phyloP scores from a whole-genome alignment of 352 stramenopile species.

The Phytopythium montanum region DNA sequence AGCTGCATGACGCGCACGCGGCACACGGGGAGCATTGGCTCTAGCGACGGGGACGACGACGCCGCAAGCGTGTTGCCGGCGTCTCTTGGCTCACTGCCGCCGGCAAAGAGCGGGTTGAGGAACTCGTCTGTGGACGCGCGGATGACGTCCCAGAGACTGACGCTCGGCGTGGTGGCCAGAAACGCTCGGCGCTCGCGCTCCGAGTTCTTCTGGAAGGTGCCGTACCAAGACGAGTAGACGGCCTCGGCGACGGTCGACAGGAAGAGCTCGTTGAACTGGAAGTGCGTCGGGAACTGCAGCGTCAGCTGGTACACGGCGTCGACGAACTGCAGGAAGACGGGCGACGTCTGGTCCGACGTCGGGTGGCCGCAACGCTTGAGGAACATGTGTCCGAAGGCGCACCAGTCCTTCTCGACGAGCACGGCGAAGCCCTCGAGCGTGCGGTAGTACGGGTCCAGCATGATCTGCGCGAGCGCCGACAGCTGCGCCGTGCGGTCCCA shows the following conservation, averaged over 20 bases:
- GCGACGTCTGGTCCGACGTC: slow-evolving; percentile 92
- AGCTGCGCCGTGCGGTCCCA: slow-evolving; percentile 88
- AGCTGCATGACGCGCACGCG: slow-evolving; percentile 85
- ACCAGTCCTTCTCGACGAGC: slow-evolving; percentile 88
- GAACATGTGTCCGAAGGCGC: slow-evolving; percentile 88
- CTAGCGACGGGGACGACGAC: slow-evolving; percentile 25
- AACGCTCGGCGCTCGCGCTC: slow-evolving; percentile 71
- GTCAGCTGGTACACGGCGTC: slow-evolving; percentile 98
- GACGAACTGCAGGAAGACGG: slow-evolving; percentile 98
- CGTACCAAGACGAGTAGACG: slow-evolving; percentile 96
- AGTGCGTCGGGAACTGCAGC: slow-evolving; percentile 95
- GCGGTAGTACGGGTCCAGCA: slow-evolving; percentile 85
- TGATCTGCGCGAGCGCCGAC: slow-evolving; percentile 73
- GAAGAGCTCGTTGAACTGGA: slow-evolving; percentile 97
- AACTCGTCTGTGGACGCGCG: slow-evolving; percentile 79
- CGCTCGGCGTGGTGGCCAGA: slow-evolving; percentile 55
- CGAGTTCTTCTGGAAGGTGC: slow-evolving; percentile 91
- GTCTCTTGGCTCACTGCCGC: slow-evolving; percentile 21
- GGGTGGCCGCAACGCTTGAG: slow-evolving; percentile 70
- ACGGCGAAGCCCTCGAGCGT: slow-evolving; percentile 75
- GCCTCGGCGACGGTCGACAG: slow-evolving; percentile 94
- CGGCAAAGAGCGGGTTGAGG: slow-evolving; percentile 77
- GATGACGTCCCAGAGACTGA: slow-evolving; percentile 85
- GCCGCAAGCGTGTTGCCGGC: slow-evolving; percentile 5
- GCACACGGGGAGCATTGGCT: slow-evolving; percentile 79